Evolutionary conservation across 2,329 filamentous ascomycete genomes (phyloP), one percentile per base, ranked within the genome.

Genomic region (Fusarium veterinarium): DNA sequence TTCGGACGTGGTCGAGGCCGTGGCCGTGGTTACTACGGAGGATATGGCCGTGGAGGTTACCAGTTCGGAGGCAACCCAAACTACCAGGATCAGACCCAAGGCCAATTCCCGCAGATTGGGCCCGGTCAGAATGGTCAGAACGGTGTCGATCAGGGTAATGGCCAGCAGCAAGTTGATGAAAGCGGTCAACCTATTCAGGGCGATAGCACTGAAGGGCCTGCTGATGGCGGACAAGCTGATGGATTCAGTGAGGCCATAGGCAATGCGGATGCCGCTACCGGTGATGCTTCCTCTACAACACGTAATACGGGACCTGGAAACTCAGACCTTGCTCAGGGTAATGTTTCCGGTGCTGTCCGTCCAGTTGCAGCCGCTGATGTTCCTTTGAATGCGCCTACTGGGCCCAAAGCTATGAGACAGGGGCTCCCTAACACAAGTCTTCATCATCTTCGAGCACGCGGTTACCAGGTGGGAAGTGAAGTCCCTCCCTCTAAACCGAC

Each of bases 351-450:
- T 49, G 67, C 74, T 42, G 78, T 81, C 66, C 81, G 80, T 71
- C 79, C 79, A 56, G 77, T 79, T 65, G 64, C 81, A 46, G 78
- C 75, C 65, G 67, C 81, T 59, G 78, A 84, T 76, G 81, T 83
- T 57, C 90, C 90, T 48, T 81, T 91, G 83, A 94, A 87, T 83
- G 96, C 96, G 33, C 96, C 96, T 33, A 97, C 93, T 60, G 96
- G 95, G 14, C 96, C 96, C 52, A 95, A 96, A 83, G 96, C 96
- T 23, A 97, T 98, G 94, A 90, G 95, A 71, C 92, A 96, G 82
- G 94, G 95, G 35, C 86, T 95, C 16, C 93, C 93, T 57, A 97
- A 97, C 81, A 95, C 92, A 64, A 93, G 93, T 74, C 88, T 93
- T 59, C 88, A 91, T 72, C 89, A 92, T 76, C 80, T 91, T 80